Conservation (phyloP, 2,329 filamentous ascomycete genomes). For the Leptographium lundbergii region DNA sequence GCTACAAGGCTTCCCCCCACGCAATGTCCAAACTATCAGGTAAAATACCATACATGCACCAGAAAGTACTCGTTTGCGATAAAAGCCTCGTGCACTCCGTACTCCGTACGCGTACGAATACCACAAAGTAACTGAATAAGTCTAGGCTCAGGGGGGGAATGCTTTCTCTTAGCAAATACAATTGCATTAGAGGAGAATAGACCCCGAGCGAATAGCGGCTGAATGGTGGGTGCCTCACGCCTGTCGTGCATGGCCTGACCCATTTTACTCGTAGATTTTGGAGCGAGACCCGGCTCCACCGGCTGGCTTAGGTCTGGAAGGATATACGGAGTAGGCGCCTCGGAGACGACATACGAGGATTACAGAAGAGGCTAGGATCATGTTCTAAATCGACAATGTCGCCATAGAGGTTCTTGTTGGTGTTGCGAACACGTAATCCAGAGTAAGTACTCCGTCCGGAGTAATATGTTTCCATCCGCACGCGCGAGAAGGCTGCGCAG, state of each 20-base stretch:
- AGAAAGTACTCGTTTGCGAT: neutral
- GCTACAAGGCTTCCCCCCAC: neutral
- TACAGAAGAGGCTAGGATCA: neutral
- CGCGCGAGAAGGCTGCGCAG: neutral
- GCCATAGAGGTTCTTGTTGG: constrained; percentile 1
- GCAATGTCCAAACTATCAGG: neutral
- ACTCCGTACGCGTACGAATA: neutral
- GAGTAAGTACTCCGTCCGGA: no score
- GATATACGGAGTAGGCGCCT: neutral
- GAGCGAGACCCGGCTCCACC: neutral
- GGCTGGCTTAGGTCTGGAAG: neutral
- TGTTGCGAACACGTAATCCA: neutral
- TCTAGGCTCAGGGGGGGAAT: neutral
- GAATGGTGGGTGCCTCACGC: neutral
- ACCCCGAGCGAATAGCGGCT: neutral
- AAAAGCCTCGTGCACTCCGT: neutral
- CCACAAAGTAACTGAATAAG: neutral
- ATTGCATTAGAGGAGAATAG: neutral
- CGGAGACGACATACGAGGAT: neutral
- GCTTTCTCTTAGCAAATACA: neutral
- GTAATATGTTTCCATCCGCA: neutral
- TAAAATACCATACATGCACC: no score
- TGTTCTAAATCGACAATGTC: neutral
- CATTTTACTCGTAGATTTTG: neutral
- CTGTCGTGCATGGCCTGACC: neutral